phyloP scores from a whole-genome alignment of 371 early-diverging fungal species.

The Actinomortierella wolfii region DNA sequence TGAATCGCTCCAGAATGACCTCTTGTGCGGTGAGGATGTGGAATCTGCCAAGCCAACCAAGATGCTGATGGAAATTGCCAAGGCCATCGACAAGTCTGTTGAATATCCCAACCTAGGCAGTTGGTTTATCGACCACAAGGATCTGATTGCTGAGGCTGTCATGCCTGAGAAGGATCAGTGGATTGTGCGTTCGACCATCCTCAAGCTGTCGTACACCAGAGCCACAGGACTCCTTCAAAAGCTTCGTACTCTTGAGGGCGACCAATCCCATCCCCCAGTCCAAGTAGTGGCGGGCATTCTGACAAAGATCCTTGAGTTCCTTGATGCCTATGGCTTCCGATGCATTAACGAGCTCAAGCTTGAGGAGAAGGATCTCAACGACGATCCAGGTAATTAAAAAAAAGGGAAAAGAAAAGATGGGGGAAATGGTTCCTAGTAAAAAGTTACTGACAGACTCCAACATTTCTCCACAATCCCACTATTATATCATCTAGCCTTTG shows the following conservation, averaged over 20 bases:
- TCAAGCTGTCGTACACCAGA: conserved; percentile 35
- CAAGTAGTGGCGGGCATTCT: conserved; percentile 38
- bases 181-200: conserved; percentile 40
- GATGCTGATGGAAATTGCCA: conserved; percentile 46
- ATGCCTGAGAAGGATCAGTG: conserved; percentile 37
- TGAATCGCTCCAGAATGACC: conserved; percentile 43
- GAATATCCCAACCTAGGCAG: conserved; percentile 25
- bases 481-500: conserved; percentile 31
- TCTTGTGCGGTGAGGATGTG: conserved; percentile 43
- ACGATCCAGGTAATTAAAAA: conserved; percentile 42
- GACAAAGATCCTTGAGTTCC: conserved; percentile 40
- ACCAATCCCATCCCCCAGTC: conserved; percentile 25
- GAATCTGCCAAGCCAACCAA: conserved; percentile 47
- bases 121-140: conserved; percentile 35
- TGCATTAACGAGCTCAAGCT: conserved; percentile 45
- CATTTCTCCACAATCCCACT: not conserved
- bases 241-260: too few relatives aligned
- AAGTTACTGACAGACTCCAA: too few relatives aligned
- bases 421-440: too few relatives aligned
- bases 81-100: conserved; percentile 24
- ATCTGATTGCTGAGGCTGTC: conserved; percentile 26
- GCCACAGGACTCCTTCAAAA: conserved; percentile 17
- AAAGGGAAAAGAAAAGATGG: too few relatives aligned
- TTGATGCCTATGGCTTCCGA: conserved; percentile 45
- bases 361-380: conserved; percentile 44